Conservation (phyloP, 2,329 filamentous ascomycete genomes). For the Cladobotryum protrusum region DNA sequence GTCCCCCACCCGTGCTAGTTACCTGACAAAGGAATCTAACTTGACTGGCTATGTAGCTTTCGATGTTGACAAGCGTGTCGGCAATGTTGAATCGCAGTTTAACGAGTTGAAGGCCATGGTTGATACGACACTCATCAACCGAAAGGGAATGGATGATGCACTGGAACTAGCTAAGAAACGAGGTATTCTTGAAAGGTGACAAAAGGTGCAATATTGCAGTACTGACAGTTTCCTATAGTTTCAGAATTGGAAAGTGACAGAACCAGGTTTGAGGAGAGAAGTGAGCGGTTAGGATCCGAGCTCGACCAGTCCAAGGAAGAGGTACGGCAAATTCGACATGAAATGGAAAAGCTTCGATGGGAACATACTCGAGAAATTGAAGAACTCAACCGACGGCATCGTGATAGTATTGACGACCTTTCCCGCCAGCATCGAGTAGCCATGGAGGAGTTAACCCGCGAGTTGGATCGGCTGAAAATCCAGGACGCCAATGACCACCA, state of each 20-base stretch:
- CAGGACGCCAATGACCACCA: slow-evolving; percentile 53
- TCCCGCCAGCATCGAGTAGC: slow-evolving; percentile 28
- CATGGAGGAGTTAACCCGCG: slow-evolving; percentile 36
- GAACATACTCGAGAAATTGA: slow-evolving; percentile 44
- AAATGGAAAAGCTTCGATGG: slow-evolving; percentile 32
- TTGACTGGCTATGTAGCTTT: slow-evolving; percentile 58
- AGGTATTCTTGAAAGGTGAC: slow-evolving; percentile 42
- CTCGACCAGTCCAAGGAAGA: slow-evolving; percentile 40
- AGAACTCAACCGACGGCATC: slow-evolving; percentile 38
- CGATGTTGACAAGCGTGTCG: slow-evolving; percentile 72
- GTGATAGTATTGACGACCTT: slow-evolving; percentile 29
- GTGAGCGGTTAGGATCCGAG: slow-evolving; percentile 54
- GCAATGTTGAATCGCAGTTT: slow-evolving; percentile 70
- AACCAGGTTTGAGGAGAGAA: slow-evolving; percentile 40
- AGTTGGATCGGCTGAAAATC: slow-evolving; percentile 37
- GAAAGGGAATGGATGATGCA: slow-evolving; percentile 65
- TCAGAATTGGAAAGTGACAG: slow-evolving; percentile 44
- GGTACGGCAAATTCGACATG: slow-evolving; percentile 26
- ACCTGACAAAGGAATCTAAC: slow-evolving; percentile 71
- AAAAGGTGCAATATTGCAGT: neutral
- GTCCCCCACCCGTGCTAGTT: slow-evolving; percentile 44
- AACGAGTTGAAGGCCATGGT: slow-evolving; percentile 66
- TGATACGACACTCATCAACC: slow-evolving; percentile 60
- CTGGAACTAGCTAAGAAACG: slow-evolving; percentile 67
- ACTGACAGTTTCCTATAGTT: slow-evolving; percentile 27